Evolutionary conservation across 768 basidiomycete genomes (phyloP).

Genomic region (Suillus fuscotomentosus): DNA sequence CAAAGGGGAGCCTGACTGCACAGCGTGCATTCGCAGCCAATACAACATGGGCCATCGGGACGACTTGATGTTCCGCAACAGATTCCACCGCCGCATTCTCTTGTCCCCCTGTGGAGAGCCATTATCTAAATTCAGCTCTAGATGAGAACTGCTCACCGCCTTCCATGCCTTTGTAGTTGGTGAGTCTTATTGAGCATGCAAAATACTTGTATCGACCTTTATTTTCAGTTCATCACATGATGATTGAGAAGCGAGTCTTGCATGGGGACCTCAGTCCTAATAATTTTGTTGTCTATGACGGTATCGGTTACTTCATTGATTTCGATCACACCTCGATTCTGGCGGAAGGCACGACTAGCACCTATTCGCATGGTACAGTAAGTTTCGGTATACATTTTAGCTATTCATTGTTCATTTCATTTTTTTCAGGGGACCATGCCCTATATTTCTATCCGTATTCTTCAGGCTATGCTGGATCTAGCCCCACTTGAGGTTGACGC

Average conservation of each 20-base stretch:
- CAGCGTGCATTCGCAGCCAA: background rate
- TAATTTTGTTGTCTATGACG: background rate
- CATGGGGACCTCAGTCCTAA: background rate
- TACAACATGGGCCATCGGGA: background rate
- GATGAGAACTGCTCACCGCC: background rate
- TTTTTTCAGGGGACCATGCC: conserved; percentile 7
- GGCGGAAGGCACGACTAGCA: background rate
- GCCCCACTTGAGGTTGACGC: background rate
- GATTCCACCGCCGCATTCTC: background rate
- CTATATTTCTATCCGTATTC: background rate
- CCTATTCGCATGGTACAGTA: background rate
- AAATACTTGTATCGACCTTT: background rate
- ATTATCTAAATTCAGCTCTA: background rate
- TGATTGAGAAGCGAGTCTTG: background rate
- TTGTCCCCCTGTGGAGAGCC: background rate
- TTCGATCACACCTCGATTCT: background rate
- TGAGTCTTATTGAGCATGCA: background rate
- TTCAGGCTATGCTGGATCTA: background rate
- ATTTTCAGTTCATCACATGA: background rate
- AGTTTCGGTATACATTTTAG: conserved; percentile 1
- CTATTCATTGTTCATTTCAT: background rate
- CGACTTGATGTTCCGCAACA: background rate
- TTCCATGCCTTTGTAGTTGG: background rate
- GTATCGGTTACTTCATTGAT: background rate
- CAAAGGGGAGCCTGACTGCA: background rate